These are phyloP conservation scores for Cutaneotrichosporon mucoides DNA, from an alignment of 1,284 basidiomycete species.

Conservation along the genomic window DNA sequence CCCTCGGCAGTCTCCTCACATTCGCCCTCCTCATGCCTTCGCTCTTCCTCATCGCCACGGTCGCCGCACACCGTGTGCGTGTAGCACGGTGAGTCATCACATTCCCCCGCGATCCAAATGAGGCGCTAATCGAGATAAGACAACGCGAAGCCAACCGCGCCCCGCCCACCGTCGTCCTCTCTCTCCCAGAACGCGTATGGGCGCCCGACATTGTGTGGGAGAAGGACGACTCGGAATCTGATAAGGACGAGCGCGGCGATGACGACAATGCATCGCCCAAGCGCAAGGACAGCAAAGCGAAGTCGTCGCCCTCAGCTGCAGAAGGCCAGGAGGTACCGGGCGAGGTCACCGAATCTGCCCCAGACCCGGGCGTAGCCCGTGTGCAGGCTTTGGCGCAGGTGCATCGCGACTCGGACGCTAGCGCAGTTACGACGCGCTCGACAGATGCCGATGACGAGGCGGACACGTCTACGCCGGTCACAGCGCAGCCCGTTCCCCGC, in stretches of 20 bases:
- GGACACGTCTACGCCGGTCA: background rate
- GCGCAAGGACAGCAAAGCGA: background rate
- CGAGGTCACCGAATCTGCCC: background rate
- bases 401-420: background rate
- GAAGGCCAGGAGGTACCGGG: background rate
- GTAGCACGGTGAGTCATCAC: slow-evolving; percentile 36
- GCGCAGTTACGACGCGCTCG: background rate
- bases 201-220: slow-evolving; percentile 50
- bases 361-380: no score
- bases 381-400: no score
- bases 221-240: slow-evolving; percentile 38
- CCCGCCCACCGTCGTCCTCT: slow-evolving; percentile 44
- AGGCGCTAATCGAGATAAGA: slow-evolving; percentile 17
- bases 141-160: slow-evolving; percentile 48
- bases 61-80: slow-evolving; percentile 42
- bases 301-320: background rate
- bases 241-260: slow-evolving; percentile 13
- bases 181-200: slow-evolving; percentile 48
- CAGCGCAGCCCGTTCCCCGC: background rate
- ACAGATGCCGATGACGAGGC: slow-evolving; percentile 8
- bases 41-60: slow-evolving; percentile 41
- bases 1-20: slow-evolving; percentile 41
- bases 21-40: slow-evolving; percentile 47
- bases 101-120: background rate
- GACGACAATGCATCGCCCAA: background rate